Evolutionary conservation across 805 yeast genomes (phyloP).

Genomic region (Barnettozyma sp.): DNA sequence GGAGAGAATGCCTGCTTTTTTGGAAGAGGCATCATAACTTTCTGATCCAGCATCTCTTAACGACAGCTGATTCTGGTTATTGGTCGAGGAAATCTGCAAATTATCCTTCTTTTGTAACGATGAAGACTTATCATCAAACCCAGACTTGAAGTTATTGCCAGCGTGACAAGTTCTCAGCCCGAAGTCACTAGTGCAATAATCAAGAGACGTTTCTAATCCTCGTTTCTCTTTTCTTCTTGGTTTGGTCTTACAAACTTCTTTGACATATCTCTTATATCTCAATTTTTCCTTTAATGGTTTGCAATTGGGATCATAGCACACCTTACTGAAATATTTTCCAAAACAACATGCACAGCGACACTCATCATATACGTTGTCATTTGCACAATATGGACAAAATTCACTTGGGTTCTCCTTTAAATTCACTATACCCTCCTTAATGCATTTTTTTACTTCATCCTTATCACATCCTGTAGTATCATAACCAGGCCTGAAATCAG

Average conservation of each 20-base stretch:
- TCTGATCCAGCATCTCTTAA: no score
- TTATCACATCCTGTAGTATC: constrained; percentile 19
- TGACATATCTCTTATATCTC: constrained; percentile 23
- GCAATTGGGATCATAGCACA: constrained; percentile 24
- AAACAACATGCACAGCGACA: constrained; percentile 26
- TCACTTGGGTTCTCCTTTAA: constrained; percentile 20
- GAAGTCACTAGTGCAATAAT: no score
- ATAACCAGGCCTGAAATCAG: constrained; percentile 19
- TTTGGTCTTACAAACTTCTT: constrained; percentile 21
- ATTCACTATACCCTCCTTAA: constrained; percentile 18
- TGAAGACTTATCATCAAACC: no score
- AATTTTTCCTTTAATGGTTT: constrained; percentile 17
- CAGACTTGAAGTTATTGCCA: no score
- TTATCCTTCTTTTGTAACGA: no score
- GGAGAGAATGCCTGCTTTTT: no score
- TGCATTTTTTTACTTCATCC: constrained; percentile 18
- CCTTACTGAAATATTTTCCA: constrained; percentile 22
- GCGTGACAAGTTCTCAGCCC: no score
- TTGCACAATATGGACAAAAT: constrained; percentile 24
- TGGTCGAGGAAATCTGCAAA: no score
- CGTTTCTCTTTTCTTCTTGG: constrained; percentile 14
- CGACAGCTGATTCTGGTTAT: no score
- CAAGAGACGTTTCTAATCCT: no score
- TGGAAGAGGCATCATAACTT: no score
- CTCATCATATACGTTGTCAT: constrained; percentile 24